Percentiles rank a stretch among this genome's conserved stretches.
Conservation (phyloP, 1,284 basidiomycete species). For the Cutaneotrichosporon cyanovorans region DNA sequence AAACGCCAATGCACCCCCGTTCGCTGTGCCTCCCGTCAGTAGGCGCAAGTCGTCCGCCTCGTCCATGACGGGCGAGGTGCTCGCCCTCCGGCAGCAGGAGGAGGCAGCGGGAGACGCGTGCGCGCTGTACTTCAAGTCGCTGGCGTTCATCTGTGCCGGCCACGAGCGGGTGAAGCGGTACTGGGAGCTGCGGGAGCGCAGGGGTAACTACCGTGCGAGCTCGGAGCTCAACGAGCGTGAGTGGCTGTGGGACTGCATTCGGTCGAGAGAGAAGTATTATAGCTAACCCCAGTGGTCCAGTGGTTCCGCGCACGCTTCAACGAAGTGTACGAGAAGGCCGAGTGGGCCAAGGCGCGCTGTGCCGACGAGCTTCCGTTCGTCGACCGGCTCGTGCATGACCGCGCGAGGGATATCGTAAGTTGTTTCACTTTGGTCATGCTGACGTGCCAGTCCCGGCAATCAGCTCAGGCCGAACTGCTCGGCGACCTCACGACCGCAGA, state of each 20-base stretch:
- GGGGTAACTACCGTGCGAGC: conserved; percentile 37
- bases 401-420: conserved; percentile 48
- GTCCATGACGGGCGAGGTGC: conserved; percentile 43
- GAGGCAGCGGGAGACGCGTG: conserved; percentile 69
- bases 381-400: conserved; percentile 53
- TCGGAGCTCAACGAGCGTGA: conserved; percentile 52
- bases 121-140: conserved; percentile 84
- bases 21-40: conserved; percentile 10
- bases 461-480: conserved; percentile 81
- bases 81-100: conserved; percentile 62
- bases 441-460: conserved; percentile 61
- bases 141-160: conserved; percentile 86
- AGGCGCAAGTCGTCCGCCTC: conserved; percentile 26
- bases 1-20: conserved; percentile 21
- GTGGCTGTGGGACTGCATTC: conserved; percentile 17
- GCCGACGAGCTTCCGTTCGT: conserved; percentile 49
- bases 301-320: conserved; percentile 54
- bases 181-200: conserved; percentile 42
- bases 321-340: conserved; percentile 53
- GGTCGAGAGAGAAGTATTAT: not conserved
- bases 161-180: conserved; percentile 55
- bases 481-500: conserved; percentile 72
- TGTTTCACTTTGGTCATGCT: not conserved
- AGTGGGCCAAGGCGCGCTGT: conserved; percentile 50
- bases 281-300: conserved; percentile 47